These are phyloP conservation scores for Penicillium dipodomyicola DNA, from an alignment of 495 filamentous ascomycete species.

Conservation along the genomic window DNA sequence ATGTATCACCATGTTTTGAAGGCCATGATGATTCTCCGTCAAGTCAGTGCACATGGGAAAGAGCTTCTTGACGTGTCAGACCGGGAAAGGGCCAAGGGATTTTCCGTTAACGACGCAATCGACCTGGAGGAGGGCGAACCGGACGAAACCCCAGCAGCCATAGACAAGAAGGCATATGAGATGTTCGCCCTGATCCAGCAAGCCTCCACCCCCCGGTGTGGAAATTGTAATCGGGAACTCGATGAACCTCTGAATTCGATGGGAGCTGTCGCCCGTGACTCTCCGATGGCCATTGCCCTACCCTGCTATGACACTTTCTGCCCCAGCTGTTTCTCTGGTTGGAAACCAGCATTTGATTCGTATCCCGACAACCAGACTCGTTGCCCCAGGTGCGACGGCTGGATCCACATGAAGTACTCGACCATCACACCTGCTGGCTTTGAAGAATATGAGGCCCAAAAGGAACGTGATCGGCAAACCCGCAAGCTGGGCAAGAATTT, in stretches of 20 bases:
- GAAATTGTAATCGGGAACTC: conserved; percentile 64
- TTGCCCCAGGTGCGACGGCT: conserved; percentile 67
- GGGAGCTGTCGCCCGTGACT: conserved; percentile 53
- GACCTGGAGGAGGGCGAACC: conserved; percentile 75
- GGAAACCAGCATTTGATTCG: conserved; percentile 30
- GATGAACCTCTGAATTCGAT: conserved; percentile 41
- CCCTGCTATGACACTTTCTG: conserved; percentile 84
- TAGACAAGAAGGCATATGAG: conserved; percentile 70
- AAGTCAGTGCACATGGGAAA: conserved; percentile 87
- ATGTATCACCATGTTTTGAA: conserved; percentile 87
- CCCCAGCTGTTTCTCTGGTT: conserved; percentile 59
- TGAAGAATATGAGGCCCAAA: conserved; percentile 50
- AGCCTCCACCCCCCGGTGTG: conserved; percentile 67
- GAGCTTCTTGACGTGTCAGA: conserved; percentile 84
- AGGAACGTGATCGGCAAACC: conserved; percentile 35
- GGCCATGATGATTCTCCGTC: conserved; percentile 83
- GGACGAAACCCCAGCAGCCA: conserved; percentile 53
- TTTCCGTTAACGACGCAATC: conserved; percentile 78
- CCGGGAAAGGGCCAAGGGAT: conserved; percentile 70
- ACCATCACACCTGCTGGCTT: conserved; percentile 64
- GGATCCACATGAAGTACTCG: conserved; percentile 57
- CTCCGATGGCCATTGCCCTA: conserved; percentile 71
- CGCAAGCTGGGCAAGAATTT: conserved; percentile 58
- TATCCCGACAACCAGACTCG: conserved; percentile 27
- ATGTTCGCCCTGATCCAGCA: conserved; percentile 80